A percentile compares a stretch with the other conserved stretches of the same genome.
These are phyloP conservation scores for Hypoxylon cercidicola DNA, from an alignment of 495 filamentous ascomycete genomes.

Conservation along the genomic window DNA sequence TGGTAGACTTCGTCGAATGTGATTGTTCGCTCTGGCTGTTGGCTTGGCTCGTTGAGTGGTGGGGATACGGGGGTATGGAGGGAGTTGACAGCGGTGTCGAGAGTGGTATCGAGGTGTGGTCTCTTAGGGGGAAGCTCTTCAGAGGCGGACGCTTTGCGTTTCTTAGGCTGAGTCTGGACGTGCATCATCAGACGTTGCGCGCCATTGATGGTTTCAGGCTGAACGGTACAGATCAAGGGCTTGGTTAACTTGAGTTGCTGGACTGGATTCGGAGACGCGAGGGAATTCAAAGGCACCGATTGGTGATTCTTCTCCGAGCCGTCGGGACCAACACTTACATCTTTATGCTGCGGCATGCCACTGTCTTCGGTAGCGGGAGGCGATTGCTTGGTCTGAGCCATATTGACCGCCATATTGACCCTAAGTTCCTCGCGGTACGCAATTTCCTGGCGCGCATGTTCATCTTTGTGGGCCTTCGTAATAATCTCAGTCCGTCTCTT, in stretches of 20 bases:
- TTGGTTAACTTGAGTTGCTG: not conserved
- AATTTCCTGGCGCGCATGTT: conserved; percentile 8
- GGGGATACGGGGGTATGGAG: conserved; percentile 14
- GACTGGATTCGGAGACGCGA: conserved; percentile 2
- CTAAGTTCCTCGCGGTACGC: conserved; percentile 5
- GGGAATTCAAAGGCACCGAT: not conserved
- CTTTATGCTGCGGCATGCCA: conserved; percentile 5
- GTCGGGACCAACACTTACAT: conserved; percentile 19
- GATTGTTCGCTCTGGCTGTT: conserved; percentile 38
- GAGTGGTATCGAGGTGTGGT: conserved; percentile 15
- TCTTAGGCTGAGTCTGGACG: conserved; percentile 32
- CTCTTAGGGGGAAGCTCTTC: conserved; percentile 13
- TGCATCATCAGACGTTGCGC: conserved; percentile 33
- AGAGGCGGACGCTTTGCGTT: conserved; percentile 15
- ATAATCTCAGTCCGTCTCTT: conserved; percentile 1
- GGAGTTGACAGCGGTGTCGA: conserved; percentile 4
- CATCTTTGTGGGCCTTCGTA: conserved; percentile 9
- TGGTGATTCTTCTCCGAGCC: not conserved
- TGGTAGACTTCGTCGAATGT: conserved; percentile 55
- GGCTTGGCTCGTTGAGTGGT: not conserved
- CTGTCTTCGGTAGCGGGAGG: not conserved
- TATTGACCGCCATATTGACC: not conserved
- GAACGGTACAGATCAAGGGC: conserved; percentile 25
- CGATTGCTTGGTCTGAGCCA: not conserved
- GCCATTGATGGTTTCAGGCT: conserved; percentile 13